A percentile compares a stretch with the other conserved stretches of the same genome.
These are phyloP conservation scores for Nicotiana attenuata DNA, from an alignment of 257 asterid species.

Conservation along the genomic window DNA sequence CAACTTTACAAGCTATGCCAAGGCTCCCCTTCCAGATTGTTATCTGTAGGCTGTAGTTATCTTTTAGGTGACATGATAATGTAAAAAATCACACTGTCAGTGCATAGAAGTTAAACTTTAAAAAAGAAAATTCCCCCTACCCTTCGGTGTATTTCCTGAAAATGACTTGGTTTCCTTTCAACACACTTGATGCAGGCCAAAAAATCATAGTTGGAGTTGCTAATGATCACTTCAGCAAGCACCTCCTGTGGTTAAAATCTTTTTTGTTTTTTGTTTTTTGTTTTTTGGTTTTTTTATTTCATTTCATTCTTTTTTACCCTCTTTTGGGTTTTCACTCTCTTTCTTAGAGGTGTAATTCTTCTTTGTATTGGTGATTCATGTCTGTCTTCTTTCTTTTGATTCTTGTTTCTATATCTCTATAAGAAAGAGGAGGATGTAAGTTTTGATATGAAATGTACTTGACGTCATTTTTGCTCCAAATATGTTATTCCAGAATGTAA, in stretches of 20 bases:
- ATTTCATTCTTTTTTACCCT: neutral
- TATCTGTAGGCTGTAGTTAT: too few relatives aligned
- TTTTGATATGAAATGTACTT: neutral
- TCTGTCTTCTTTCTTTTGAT: slow-evolving; percentile 1
- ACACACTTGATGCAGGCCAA: slow-evolving; percentile 55
- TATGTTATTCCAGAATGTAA: neutral
- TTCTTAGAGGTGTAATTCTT: neutral
- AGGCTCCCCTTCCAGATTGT: too few relatives aligned
- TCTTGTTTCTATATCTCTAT: neutral
- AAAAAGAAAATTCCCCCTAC: neutral
- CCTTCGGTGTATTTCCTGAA: neutral
- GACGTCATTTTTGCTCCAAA: neutral
- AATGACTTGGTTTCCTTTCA: neutral
- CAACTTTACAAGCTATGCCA: too few relatives aligned
- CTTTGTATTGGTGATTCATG: neutral
- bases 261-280: neutral
- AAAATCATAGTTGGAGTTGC: slow-evolving; percentile 25
- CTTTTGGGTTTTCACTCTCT: neutral
- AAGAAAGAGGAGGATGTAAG: slow-evolving; percentile 1
- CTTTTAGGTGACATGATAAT: too few relatives aligned
- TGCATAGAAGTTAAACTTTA: too few relatives aligned
- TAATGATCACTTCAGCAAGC: neutral
- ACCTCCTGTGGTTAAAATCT: slow-evolving; percentile 2
- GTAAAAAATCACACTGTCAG: too few relatives aligned
- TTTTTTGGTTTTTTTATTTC: neutral